These are phyloP conservation scores for Ustilaginoidea virens DNA, from an alignment of 2,329 filamentous ascomycete species.

Conservation along the genomic window DNA sequence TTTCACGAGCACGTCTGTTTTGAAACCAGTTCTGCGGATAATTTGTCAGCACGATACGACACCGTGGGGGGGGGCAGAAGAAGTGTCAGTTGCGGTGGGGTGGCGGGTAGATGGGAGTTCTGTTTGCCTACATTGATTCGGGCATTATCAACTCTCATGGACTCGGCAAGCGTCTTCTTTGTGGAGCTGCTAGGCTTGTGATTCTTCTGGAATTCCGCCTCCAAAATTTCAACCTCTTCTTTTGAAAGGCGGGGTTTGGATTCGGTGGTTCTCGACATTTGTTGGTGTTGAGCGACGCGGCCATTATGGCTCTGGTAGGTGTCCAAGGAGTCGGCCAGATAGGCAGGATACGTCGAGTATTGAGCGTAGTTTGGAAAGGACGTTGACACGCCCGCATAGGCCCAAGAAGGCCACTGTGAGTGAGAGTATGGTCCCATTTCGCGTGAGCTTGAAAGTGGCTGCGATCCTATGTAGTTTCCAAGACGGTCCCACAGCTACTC, in stretches of 20 bases:
- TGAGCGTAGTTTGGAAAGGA: conserved; percentile 17
- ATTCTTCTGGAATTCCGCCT: conserved; percentile 47
- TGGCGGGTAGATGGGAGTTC: no score
- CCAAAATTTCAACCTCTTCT: conserved; percentile 42
- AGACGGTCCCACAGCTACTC: no score
- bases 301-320: conserved; percentile 21
- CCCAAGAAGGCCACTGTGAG: conserved; percentile 20
- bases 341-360: conserved; percentile 18
- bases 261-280: conserved; percentile 26
- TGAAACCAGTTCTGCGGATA: conserved; percentile 51
- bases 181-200: conserved; percentile 47
- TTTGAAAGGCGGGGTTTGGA: conserved; percentile 40
- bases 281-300: conserved; percentile 21
- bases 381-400: conserved; percentile 14
- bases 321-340: conserved; percentile 23
- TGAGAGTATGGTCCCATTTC: conserved; percentile 19
- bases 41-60: conserved; percentile 14
- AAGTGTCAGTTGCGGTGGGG: not conserved
- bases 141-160: conserved; percentile 46
- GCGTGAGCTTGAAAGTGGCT: not conserved
- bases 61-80: not conserved
- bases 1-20: conserved; percentile 48
- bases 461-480: no score
- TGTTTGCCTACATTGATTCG: conserved; percentile 46
- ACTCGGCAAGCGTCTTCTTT: conserved; percentile 45